Conservation (phyloP, 2,329 filamentous ascomycete genomes). For the Colletotrichum euphorbiae region DNA sequence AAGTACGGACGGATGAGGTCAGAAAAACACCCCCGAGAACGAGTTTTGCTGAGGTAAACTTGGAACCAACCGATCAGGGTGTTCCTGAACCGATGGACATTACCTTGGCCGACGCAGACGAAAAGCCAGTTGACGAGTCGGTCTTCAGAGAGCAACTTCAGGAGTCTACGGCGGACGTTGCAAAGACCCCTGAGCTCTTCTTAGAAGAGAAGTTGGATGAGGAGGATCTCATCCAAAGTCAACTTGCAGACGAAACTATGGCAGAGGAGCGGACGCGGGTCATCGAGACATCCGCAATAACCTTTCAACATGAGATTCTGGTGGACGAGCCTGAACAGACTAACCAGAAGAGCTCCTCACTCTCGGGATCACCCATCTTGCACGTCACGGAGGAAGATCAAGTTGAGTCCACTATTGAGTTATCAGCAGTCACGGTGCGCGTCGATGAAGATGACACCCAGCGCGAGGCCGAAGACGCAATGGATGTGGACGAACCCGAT, state of each 20-base stretch:
- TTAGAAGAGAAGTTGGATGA: conserved; percentile 16
- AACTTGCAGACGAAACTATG: conserved; percentile 44
- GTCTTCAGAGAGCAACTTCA: neutral
- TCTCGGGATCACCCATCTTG: neutral
- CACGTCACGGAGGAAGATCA: neutral
- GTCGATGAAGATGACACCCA: neutral
- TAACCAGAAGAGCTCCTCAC: neutral
- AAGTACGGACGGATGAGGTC: conserved; percentile 8
- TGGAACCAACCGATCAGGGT: conserved; percentile 12
- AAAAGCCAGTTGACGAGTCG: conserved; percentile 19
- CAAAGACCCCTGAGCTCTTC: conserved; percentile 32
- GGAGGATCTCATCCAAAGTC: conserved; percentile 31
- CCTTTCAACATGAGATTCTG: neutral
- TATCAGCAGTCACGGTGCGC: neutral
- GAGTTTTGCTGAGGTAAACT: conserved; percentile 11
- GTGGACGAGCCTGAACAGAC: neutral
- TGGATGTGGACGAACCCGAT: conserved; percentile 31
- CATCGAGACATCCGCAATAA: conserved; percentile 1
- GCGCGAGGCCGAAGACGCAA: conserved; percentile 4
- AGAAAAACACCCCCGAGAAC: conserved; percentile 9
- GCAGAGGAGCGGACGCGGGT: conserved; percentile 49
- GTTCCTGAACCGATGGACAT: conserved; percentile 25
- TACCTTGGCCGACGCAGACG: conserved; percentile 32
- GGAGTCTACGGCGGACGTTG: conserved; percentile 27
- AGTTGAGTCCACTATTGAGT: neutral